A percentile compares a stretch with the other conserved stretches of the same genome.
These are phyloP conservation scores for Mrakia gelida DNA, from an alignment of 768 basidiomycete species.

Conservation along the genomic window DNA sequence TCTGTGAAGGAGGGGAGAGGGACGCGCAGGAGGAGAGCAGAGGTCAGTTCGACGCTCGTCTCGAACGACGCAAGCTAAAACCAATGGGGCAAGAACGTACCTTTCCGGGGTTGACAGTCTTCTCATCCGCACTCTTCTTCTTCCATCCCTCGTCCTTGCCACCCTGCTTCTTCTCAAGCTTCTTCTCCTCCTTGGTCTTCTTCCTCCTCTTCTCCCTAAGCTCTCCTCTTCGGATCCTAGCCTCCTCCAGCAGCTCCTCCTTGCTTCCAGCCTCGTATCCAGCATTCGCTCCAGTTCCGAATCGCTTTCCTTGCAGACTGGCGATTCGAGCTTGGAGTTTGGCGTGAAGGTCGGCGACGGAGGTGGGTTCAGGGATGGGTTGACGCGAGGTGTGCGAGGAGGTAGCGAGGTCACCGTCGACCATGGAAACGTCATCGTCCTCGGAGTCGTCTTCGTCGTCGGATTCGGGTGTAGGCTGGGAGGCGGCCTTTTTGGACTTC, in stretches of 20 bases:
- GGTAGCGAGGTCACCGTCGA: conserved; percentile 32
- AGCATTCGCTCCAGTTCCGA: conserved; percentile 27
- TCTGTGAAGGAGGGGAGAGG: conserved; percentile 46
- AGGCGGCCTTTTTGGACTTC: conserved; percentile 45
- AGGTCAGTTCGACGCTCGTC: neutral
- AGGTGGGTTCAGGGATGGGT: conserved; percentile 63
- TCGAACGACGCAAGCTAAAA: neutral
- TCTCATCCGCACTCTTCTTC: conserved; percentile 48
- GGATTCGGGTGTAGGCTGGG: conserved; percentile 34
- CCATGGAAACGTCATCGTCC: conserved; percentile 41
- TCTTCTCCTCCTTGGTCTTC: conserved; percentile 77
- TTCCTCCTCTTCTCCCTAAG: conserved; percentile 80
- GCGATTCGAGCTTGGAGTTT: conserved; percentile 74
- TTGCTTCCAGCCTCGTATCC: conserved; percentile 54
- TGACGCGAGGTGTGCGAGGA: conserved; percentile 41
- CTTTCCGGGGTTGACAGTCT: conserved; percentile 39
- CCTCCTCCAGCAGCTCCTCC: conserved; percentile 78
- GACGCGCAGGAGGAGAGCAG: conserved; percentile 3
- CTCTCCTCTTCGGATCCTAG: conserved; percentile 67
- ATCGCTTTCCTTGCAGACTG: conserved; percentile 54
- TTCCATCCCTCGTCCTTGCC: conserved; percentile 47
- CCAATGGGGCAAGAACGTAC: conserved; percentile 30
- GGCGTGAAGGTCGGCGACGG: conserved; percentile 61
- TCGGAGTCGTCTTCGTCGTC: conserved; percentile 44
- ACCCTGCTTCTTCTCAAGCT: conserved; percentile 56